Percentiles rank a stretch among this genome's conserved stretches.
Conservation (phyloP, 805 yeast species). For the Hanseniaspora taiwanica region DNA sequence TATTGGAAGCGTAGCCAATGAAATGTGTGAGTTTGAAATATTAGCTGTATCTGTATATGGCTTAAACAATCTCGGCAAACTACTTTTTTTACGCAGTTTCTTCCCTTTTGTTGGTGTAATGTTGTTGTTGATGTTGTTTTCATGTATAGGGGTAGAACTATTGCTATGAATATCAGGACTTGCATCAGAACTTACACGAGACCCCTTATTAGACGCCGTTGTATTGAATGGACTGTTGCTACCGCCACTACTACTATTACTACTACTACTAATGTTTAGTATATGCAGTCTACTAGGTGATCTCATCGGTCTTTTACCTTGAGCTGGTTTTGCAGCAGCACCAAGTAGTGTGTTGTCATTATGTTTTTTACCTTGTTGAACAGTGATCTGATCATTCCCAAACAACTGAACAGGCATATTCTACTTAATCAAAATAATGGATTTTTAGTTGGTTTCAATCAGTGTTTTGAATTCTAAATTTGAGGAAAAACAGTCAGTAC, state of each 20-base stretch:
- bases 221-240: too few species aligned
- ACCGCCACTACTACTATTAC: too few species aligned
- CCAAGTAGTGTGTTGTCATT: too few species aligned
- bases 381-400: constrained; percentile 11
- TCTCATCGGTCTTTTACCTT: too few species aligned
- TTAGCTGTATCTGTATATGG: not conserved
- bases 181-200: too few species aligned
- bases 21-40: not conserved
- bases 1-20: not conserved
- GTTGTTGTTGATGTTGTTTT: not conserved
- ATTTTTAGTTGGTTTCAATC: not conserved
- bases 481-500: not conserved
- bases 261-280: too few species aligned
- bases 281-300: too few species aligned
- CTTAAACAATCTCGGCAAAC: not conserved
- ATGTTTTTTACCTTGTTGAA: constrained; percentile 8
- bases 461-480: too few species aligned
- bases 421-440: not conserved
- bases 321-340: too few species aligned
- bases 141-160: too few species aligned
- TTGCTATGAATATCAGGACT: too few species aligned
- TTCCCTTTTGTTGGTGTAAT: not conserved
- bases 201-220: too few species aligned
- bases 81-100: not conserved
- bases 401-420: constrained; percentile 13